phyloP scores from a whole-genome alignment of 305 asterid genomes.

The Fraxinus albicans region DNA sequence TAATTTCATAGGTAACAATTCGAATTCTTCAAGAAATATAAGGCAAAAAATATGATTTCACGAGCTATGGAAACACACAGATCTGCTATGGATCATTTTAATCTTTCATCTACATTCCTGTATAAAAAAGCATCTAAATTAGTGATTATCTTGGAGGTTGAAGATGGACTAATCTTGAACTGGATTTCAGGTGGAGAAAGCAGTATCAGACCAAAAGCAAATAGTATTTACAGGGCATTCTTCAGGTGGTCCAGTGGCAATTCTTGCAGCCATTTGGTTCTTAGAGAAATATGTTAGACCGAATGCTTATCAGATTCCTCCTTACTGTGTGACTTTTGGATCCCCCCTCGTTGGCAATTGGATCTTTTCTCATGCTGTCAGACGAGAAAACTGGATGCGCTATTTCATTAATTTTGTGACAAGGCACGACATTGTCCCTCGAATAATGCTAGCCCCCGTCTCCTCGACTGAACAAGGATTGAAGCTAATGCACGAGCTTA shows the following conservation, averaged over 20 bases:
- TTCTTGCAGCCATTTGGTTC: conserved; percentile 73
- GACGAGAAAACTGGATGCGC: conserved; percentile 68
- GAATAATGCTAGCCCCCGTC: conserved; percentile 64
- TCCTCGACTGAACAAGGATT: conserved; percentile 49
- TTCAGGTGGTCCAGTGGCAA: conserved; percentile 70
- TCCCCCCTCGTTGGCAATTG: conserved; percentile 60
- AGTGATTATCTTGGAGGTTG: conserved; percentile 10
- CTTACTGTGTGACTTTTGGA: conserved; percentile 75
- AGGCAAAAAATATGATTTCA: not conserved
- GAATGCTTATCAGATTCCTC: conserved; percentile 26
- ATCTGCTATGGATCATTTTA: not conserved
- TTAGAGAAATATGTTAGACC: conserved; percentile 56
- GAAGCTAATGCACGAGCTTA: conserved; percentile 41
- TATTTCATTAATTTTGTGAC: conserved; percentile 62
- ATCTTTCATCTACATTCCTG: conserved; percentile 8
- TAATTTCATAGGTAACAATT: not conserved
- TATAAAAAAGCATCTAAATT: not conserved
- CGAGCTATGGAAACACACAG: not conserved
- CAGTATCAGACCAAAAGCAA: conserved; percentile 56
- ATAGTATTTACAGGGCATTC: conserved; percentile 80
- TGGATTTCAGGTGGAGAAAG: conserved; percentile 67
- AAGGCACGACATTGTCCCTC: conserved; percentile 70
- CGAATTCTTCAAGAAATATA: not conserved
- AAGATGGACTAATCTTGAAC: not conserved
- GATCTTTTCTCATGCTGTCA: conserved; percentile 69